Conservation (phyloP, 306 rosid genomes). For the Nissolia schottii region DNA sequence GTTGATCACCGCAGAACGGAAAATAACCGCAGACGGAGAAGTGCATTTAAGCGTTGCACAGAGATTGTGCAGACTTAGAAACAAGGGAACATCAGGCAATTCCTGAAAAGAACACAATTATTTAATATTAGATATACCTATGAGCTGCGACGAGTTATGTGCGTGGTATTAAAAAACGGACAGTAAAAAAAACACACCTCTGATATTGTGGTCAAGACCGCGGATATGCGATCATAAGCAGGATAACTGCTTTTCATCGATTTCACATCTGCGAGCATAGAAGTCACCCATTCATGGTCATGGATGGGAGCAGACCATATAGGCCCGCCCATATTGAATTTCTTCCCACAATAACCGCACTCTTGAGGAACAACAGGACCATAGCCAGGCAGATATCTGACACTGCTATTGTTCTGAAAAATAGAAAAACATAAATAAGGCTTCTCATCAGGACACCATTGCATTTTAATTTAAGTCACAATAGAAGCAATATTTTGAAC, state of each 20-base stretch:
- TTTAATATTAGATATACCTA: background rate
- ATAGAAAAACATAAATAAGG: background rate
- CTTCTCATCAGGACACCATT: background rate
- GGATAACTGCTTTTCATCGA: slow-evolving; percentile 67
- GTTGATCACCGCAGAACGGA: slow-evolving; percentile 91
- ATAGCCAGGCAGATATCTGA: slow-evolving; percentile 70
- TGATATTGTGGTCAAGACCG: slow-evolving; percentile 70
- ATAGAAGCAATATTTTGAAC: background rate
- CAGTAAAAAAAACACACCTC: slow-evolving; percentile 39
- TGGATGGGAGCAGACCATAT: slow-evolving; percentile 87
- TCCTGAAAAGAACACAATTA: slow-evolving; percentile 45
- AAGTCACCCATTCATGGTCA: slow-evolving; percentile 76
- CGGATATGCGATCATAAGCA: slow-evolving; percentile 69
- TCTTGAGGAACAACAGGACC: slow-evolving; percentile 77
- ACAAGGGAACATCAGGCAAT: slow-evolving; percentile 85
- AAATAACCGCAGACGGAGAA: slow-evolving; percentile 86
- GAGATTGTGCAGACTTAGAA: slow-evolving; percentile 89
- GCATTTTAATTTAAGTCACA: background rate
- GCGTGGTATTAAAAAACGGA: background rate
- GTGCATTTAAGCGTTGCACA: slow-evolving; percentile 96
- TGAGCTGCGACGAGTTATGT: background rate
- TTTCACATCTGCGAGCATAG: slow-evolving; percentile 61
- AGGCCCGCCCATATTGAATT: slow-evolving; percentile 88
- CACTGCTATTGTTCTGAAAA: slow-evolving; percentile 62
- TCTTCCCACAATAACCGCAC: slow-evolving; percentile 79